phyloP scores from a whole-genome alignment of 2,329 filamentous ascomycete genomes.

The Acephala macrosclerotiorum region DNA sequence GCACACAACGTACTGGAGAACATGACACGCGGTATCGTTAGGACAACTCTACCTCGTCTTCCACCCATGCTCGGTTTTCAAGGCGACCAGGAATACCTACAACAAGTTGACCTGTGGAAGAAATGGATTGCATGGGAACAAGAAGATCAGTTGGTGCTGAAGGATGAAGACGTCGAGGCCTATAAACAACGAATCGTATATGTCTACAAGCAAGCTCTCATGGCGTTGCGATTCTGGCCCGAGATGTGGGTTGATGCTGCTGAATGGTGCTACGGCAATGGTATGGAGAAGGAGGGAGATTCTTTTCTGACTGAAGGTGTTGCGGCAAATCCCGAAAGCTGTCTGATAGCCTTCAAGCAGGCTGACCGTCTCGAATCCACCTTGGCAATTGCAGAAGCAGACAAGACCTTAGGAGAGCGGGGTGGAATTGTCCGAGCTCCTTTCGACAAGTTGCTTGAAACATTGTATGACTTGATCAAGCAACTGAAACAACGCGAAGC shows the following conservation, averaged over 20 bases:
- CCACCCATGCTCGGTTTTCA: conserved; percentile 87
- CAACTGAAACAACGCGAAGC: conserved; percentile 72
- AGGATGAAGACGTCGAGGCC: conserved; percentile 77
- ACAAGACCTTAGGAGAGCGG: conserved; percentile 68
- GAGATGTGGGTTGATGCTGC: conserved; percentile 96
- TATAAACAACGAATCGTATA: conserved; percentile 85
- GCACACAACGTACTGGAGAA: conserved; percentile 92
- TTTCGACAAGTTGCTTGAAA: conserved; percentile 82
- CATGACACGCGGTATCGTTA: conserved; percentile 77
- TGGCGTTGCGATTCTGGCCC: conserved; percentile 93
- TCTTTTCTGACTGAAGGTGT: conserved; percentile 82
- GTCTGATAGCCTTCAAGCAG: conserved; percentile 86
- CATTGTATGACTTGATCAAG: conserved; percentile 86
- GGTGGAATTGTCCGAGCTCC: conserved; percentile 76
- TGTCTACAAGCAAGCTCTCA: conserved; percentile 91
- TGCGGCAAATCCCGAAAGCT: conserved; percentile 91
- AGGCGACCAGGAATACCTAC: conserved; percentile 82
- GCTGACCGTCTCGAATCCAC: conserved; percentile 87
- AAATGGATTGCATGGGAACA: conserved; percentile 97
- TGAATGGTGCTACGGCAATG: conserved; percentile 88
- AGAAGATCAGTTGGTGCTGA: conserved; percentile 86
- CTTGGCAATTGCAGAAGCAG: conserved; percentile 78
- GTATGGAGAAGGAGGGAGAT: conserved; percentile 68
- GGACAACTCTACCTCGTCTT: conserved; percentile 80
- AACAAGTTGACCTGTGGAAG: conserved; percentile 90